A percentile compares a stretch with the other conserved stretches of the same genome.
Conservation (phyloP, 2,329 filamentous ascomycete species). For the Fusarium chaquense region DNA sequence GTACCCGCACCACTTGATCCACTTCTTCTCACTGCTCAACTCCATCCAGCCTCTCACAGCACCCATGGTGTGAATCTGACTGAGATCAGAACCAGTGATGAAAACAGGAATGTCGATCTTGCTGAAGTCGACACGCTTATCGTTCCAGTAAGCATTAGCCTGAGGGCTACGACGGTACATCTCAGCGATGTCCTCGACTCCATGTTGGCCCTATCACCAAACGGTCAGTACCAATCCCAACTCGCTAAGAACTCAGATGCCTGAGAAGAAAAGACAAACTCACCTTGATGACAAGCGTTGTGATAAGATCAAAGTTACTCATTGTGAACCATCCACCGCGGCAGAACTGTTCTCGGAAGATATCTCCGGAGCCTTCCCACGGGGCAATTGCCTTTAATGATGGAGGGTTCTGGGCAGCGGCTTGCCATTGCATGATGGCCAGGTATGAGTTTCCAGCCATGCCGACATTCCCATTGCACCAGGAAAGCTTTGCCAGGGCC, state of each 20-base stretch:
- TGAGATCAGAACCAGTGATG: slow-evolving; percentile 38
- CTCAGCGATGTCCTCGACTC: slow-evolving; percentile 19
- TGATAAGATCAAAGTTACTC: slow-evolving; percentile 24
- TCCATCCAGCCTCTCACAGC: slow-evolving; percentile 41
- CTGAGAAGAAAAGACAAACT: background rate
- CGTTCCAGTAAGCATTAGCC: slow-evolving; percentile 17
- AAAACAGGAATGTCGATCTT: slow-evolving; percentile 37
- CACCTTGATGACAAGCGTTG: slow-evolving; percentile 14
- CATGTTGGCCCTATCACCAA: background rate
- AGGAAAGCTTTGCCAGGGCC: slow-evolving; percentile 46
- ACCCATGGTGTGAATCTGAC: slow-evolving; percentile 44
- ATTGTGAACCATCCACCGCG: slow-evolving; percentile 14
- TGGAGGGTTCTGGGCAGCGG: slow-evolving; percentile 32
- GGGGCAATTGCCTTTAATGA: slow-evolving; percentile 33
- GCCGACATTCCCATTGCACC: slow-evolving; percentile 51
- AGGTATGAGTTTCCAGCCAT: slow-evolving; percentile 51
- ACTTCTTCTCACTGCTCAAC: slow-evolving; percentile 35
- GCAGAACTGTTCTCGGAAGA: slow-evolving; percentile 27
- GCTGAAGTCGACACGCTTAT: slow-evolving; percentile 26
- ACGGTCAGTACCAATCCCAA: background rate
- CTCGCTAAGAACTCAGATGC: background rate
- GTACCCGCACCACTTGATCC: slow-evolving; percentile 37
- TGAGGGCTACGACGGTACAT: slow-evolving; percentile 17
- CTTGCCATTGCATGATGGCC: slow-evolving; percentile 43
- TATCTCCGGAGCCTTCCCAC: slow-evolving; percentile 28